Evolutionary conservation across 177 flowering plant genomes (phyloP), one percentile per base, ranked within the genome.

Genomic region (Tripterygium wilfordii): DNA sequence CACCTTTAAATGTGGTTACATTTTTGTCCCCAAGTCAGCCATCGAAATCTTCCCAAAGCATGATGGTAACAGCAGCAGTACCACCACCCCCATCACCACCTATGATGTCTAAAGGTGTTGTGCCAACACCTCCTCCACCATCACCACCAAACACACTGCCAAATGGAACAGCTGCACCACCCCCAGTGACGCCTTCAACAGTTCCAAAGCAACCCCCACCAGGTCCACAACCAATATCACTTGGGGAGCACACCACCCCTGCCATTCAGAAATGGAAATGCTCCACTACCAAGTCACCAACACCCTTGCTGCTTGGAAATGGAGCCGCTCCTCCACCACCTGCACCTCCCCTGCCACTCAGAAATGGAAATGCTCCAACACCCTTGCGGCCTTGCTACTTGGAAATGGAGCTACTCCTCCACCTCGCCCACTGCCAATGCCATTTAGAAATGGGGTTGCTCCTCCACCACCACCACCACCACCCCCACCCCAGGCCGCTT

Each of bases 281-380:
- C 46, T n/a, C 55, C 68, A 0, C 70, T n/a, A n/a, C n/a, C n/a
- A n/a, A n/a, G n/a, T n/a, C 65, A 5, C 77, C 71, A 43, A 75
- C 77, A 17, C 65, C 63, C 17, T 45, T 48, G 48, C 13, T 33
- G 7, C 29, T 35, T 16, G 20, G 18, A 23, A 51, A 52, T 29
- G 72, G 58, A 32, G n/a, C 56, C 20, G 19, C 30, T 16, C 24
- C 48, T 16, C 23, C 63, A 35, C 75, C 77, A 15, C n/a, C n/a
- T n/a, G n/a, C n/a, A n/a, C n/a, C n/a, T n/a, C n/a, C n/a, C n/a
- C n/a, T n/a, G n/a, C n/a, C n/a, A n/a, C n/a, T n/a, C n/a, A n/a
- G n/a, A n/a, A n/a, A n/a, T n/a, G n/a, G n/a, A n/a, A n/a, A n/a
- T n/a, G n/a, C n/a, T n/a, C n/a, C n/a, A n/a, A n/a, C n/a, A n/a